Evolutionary conservation across 1,139 yeast species (phyloP), one percentile per base, ranked within the genome.

Genomic region (Yamadazyma buinensis): DNA sequence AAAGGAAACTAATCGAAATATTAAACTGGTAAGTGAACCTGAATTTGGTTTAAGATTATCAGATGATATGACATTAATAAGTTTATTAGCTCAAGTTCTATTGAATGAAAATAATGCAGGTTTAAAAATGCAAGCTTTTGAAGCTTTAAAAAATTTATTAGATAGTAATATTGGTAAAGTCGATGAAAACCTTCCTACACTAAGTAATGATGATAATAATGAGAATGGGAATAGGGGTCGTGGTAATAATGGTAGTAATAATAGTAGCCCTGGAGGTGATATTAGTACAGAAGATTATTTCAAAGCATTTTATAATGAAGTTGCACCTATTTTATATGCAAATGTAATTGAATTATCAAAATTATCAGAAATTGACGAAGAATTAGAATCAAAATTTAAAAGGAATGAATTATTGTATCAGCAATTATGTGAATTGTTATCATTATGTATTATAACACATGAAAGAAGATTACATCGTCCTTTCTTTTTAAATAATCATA

Each of bases 51-150:
- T 65, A 24, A 60, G 56, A 32, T 57, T 72, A 26, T 69, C 75
- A 7, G 72, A 70, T 43, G 86, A 82, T 49, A 76, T 80, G 75
- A 72, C 84, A 0, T 57, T 86, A 33, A 61, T 84, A 25, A 57
- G 68, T 11, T 74, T 83, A 7, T 59, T 90, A 29, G 72, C 85
- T 1, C 71, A 77, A 30, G 67, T 88, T 21, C 57, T 90, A 18
- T 59, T 81, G 3, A 67, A 72, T 18, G 95, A 85, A 41, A 64
- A 68, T 24, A 79, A 81, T 44, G 72, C 82, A 6, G 95, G 95
- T 0, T 60, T 88, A 33, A 81, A 84, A 51, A 75, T 83, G 5
- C 97, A 88, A 54, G 84, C 92, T 1, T 78, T 77, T 41, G 96
- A 88, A 57, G 95, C 96, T 0, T 60, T 90, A 32, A 80, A 80